These are phyloP conservation scores for Calvatia gigantea DNA, from an alignment of 768 basidiomycete genomes.

Conservation along the genomic window DNA sequence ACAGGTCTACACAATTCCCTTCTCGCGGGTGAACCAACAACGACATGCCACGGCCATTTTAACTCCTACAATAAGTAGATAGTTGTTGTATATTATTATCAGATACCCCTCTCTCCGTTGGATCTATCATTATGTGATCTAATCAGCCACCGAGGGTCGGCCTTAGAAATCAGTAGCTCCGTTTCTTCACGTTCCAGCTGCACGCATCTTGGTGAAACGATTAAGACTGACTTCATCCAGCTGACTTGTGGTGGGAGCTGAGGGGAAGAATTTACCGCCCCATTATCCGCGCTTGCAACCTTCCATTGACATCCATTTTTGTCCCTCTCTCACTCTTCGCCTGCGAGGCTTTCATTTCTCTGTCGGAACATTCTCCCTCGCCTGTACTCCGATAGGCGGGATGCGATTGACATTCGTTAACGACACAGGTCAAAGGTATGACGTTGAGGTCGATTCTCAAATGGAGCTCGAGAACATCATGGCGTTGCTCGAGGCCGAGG, in stretches of 20 bases:
- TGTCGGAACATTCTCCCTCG: slow-evolving; percentile 11
- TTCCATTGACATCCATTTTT: background rate
- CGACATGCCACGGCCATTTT: slow-evolving; percentile 2
- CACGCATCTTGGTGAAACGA: background rate
- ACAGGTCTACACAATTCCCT: slow-evolving; percentile 7
- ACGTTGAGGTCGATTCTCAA: slow-evolving; percentile 80
- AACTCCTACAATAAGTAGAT: background rate
- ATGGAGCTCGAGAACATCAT: slow-evolving; percentile 93
- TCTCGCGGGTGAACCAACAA: slow-evolving; percentile 7
- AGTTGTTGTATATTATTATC: background rate
- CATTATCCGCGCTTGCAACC: slow-evolving; percentile 4
- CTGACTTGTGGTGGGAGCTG: too few species aligned
- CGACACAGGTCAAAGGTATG: slow-evolving; percentile 60
- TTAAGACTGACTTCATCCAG: background rate
- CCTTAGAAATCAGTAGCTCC: background rate
- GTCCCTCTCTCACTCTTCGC: slow-evolving; percentile 9
- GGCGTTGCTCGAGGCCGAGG: slow-evolving; percentile 95
- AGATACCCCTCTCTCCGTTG: background rate
- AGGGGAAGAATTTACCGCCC: background rate
- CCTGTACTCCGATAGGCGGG: background rate
- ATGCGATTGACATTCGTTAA: slow-evolving; percentile 77
- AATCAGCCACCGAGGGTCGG: slow-evolving; percentile 3
- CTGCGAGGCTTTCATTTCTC: slow-evolving; percentile 4
- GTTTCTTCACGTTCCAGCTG: background rate
- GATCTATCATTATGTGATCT: slow-evolving; percentile 1